Evolutionary conservation across 768 basidiomycete genomes (phyloP).

Genomic region (Kwoniella botswanensis): DNA sequence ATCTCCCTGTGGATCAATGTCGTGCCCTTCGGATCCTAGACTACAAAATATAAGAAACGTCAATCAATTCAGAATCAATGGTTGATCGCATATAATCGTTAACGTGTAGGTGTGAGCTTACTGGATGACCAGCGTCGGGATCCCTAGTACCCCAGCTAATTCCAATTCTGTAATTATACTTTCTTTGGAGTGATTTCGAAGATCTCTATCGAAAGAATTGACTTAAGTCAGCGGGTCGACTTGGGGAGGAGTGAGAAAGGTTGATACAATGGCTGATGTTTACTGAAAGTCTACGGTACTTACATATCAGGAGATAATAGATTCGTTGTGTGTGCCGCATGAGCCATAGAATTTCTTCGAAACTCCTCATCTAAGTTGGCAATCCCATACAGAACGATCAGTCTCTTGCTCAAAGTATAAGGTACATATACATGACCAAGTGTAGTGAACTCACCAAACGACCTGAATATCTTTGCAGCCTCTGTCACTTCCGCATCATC

Average conservation of each 20-base stretch:
- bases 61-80: not conserved
- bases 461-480: not conserved
- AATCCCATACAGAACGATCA: not conserved
- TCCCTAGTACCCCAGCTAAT: slow-evolving; percentile 13
- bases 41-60: not conserved
- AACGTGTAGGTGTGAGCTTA: slow-evolving; percentile 7
- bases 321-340: slow-evolving; percentile 35
- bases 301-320: slow-evolving; percentile 21
- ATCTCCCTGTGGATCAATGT: not conserved
- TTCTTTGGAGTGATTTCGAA: slow-evolving; percentile 8
- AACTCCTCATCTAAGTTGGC: slow-evolving; percentile 11
- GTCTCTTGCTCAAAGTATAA: not conserved
- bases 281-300: not conserved
- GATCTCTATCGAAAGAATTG: not conserved
- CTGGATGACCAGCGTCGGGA: slow-evolving; percentile 34
- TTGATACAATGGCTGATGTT: not conserved
- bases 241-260: too few species aligned
- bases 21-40: slow-evolving; percentile 1
- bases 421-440: not conserved
- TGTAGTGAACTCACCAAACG: not conserved
- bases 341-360: slow-evolving; percentile 16
- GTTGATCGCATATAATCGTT: not conserved
- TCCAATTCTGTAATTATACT: slow-evolving; percentile 23
- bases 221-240: not conserved
- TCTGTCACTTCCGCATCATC: not conserved